These are phyloP conservation scores for Ilyonectria sp. DNA, from an alignment of 2,329 filamentous ascomycete genomes.

Conservation along the genomic window DNA sequence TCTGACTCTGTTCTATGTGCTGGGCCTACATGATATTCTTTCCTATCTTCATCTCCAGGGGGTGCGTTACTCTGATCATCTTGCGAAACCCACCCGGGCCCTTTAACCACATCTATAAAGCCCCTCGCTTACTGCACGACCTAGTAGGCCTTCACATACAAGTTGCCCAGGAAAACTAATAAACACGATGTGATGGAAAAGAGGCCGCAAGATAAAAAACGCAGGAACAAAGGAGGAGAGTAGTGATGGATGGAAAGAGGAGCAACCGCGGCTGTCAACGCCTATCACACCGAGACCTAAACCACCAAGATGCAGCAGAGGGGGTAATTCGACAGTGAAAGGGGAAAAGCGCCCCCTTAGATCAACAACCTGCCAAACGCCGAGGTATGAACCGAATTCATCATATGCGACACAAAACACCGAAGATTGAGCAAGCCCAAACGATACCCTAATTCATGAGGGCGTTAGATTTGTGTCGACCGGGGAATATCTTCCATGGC, in stretches of 20 bases:
- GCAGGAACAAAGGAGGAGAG: not conserved
- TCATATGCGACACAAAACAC: constrained; percentile 36
- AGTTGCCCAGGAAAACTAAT: not conserved
- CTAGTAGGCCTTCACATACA: not conserved
- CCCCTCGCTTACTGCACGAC: not conserved
- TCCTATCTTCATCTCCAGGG: constrained; percentile 26
- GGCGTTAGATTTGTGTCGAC: constrained; percentile 51
- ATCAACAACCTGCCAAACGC: constrained; percentile 39
- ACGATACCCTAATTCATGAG: constrained; percentile 5
- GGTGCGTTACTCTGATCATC: constrained; percentile 24
- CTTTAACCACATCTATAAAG: constrained; percentile 24
- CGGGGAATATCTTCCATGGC: constrained; percentile 64
- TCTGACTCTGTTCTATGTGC: constrained; percentile 38
- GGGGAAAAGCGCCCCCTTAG: constrained; percentile 5
- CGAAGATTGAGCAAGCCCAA: constrained; percentile 20
- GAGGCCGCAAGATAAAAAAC: not conserved
- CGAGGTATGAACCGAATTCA: constrained; percentile 40
- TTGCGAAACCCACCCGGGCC: constrained; percentile 9
- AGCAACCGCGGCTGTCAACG: constrained; percentile 7
- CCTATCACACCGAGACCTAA: constrained; percentile 1
- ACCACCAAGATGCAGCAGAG: constrained; percentile 3
- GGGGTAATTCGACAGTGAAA: constrained; percentile 11
- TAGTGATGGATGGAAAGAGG: not conserved
- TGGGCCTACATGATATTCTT: constrained; percentile 21
- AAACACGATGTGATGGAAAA: not conserved